Base-by-base conservation (phyloP, 148 eudicot genomes). In the Selenicereus undatus region DNA sequence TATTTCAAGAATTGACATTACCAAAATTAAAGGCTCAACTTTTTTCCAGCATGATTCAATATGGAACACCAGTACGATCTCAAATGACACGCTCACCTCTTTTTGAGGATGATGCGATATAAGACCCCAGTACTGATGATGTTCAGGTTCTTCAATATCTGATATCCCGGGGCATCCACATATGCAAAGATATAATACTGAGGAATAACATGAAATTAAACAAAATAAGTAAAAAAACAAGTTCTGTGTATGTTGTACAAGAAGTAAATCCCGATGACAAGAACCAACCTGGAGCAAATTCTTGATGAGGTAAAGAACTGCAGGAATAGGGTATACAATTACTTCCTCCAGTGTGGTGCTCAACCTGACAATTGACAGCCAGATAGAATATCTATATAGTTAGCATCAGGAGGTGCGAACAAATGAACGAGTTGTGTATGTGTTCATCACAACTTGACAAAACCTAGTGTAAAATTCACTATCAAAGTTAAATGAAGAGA, bases 111-210 rank as follows among this genome's bases (percentile, higher is more conserved):
- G 81, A 96, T 91, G 42, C 93, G 93, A 76, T 96, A 96, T 56
- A 96, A 84, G 35, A 96, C 85, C 70, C 99, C 99, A 11, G 99
- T 96, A 83, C 98, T 96, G 81, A 96, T 92, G 74, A 96, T 96
- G 79, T 96, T 96, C 48, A 96, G 81, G 83, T 96, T 96, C 91
- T 96, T 96, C 87, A 96, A 79, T 86, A 96, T 94, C 81, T 96
- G 99, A 91, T 96, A 96, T 64, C 99, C 99, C 26, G 99, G 99
- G 83, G 99, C 99, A 90, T 96, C 99, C 81, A 96, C 98, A 78
- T 96, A 96, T 62, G 97, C 98, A 87, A 96, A 96, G 81, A 96
- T 96, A 87, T 96, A 96, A 86, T 96, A 96, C 99, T 96, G 98
- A 88, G 32, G 81, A 85, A 79, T 35, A 79, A 68, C 65, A 73